Evolutionary conservation across 1,284 basidiomycete genomes (phyloP), one percentile per base, ranked within the genome.

Genomic region (Papiliotrema laurentii): DNA sequence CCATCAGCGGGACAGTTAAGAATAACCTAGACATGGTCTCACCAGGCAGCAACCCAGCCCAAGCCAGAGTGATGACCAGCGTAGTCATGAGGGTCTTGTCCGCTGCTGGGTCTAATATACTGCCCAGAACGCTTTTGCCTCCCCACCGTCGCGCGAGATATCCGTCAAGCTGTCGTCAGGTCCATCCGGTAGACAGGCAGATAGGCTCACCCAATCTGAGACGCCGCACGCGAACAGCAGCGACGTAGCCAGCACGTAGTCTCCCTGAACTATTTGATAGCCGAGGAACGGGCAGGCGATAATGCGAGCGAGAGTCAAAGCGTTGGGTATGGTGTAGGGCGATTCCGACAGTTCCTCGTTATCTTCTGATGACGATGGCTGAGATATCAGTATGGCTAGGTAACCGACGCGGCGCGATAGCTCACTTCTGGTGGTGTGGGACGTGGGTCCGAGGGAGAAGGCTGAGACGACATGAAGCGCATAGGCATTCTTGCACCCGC

Each of bases 11-110:
- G 18, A 10, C 11, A 14, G 42, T 18, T 25, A 21, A 13, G 22
- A 19, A 21, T 19, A 10, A 44, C 27, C 19, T 18, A 22, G 14
- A 42, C 36, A 21, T 28, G 7, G 14, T 63, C 75, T 43, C 60
- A 93, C 92, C 60, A n/a, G 94, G 92, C 26, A 98, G 75, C 56
- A 94, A 77, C 9, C 83, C 85, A 58, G 87, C 85, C 77, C 87
- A 81, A 0, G 88, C 83, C 49, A 98, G 76, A 1, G 90, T 87
- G 41, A 94, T 77, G 2, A 90, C 91, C 68, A 98, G 79, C 1
- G 93, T 97, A 1, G 94, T 96, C 85, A 98, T 89, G 39, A 99
- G 77, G 22, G 84, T 80, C 75, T 99, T 99, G 80, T 99, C 94
- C 2, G 96, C 94, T 0, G 93, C 91, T 7, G 94, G 94, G 71